Percentiles rank a stretch among this genome's conserved stretches.
phyloP scores from a whole-genome alignment of 495 filamentous ascomycete genomes.

The Penicillium silybi region DNA sequence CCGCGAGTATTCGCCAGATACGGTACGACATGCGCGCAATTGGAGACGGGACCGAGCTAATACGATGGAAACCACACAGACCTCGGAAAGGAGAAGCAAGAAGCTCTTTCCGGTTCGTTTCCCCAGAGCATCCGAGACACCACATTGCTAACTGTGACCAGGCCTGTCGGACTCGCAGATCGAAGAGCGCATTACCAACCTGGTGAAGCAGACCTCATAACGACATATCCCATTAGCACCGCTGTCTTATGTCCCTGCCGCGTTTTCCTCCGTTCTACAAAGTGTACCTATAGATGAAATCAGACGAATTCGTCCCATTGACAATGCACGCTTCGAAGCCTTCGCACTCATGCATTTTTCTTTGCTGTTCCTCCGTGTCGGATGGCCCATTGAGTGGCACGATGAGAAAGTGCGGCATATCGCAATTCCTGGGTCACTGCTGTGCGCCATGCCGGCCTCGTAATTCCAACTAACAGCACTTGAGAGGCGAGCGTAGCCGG shows the following conservation, averaged over 20 bases:
- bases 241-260: constrained; percentile 27
- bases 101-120: constrained; percentile 67
- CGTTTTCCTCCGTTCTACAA: constrained; percentile 25
- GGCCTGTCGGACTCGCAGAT: constrained; percentile 89
- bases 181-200: constrained; percentile 75
- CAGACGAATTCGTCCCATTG: constrained; percentile 4
- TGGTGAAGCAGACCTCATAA: constrained; percentile 65
- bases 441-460: neutral
- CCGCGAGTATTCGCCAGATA: constrained; percentile 91
- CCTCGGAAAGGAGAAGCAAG: constrained; percentile 83
- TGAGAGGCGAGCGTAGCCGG: neutral
- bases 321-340: neutral
- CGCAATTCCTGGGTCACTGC: neutral
- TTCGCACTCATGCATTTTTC: neutral
- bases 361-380: neutral
- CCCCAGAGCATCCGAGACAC: neutral
- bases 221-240: constrained; percentile 6
- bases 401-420: neutral
- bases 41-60: constrained; percentile 6
- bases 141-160: constrained; percentile 33
- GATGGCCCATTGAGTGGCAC: neutral
- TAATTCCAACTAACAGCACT: neutral
- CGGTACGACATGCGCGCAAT: constrained; percentile 52
- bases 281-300: constrained; percentile 46
- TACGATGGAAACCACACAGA: constrained; percentile 44